Percentiles rank a stretch among this genome's conserved stretches.
Conservation (phyloP, 805 yeast species). For the Candida boidinii region DNA sequence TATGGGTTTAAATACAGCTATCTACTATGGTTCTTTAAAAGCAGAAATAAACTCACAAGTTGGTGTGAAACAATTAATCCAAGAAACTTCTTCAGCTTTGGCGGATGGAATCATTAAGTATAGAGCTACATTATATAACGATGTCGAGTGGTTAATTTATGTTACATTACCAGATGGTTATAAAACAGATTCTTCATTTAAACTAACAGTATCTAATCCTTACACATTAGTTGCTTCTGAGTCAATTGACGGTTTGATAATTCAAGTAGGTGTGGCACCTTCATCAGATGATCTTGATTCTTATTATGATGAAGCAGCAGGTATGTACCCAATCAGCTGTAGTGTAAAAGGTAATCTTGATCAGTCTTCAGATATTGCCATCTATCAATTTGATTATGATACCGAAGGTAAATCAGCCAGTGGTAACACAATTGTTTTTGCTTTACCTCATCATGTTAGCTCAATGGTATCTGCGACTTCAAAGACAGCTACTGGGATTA, state of each 20-base stretch:
- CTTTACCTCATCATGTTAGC: constrained; percentile 44
- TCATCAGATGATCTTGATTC: constrained; percentile 25
- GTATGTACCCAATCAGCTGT: constrained; percentile 49
- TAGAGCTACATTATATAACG: constrained; percentile 29
- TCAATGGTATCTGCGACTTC: constrained; percentile 15
- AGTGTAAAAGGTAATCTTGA: constrained; percentile 35
- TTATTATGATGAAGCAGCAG: constrained; percentile 58
- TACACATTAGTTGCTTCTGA: constrained; percentile 29
- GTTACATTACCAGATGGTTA: constrained; percentile 30
- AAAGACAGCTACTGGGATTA: constrained; percentile 30
- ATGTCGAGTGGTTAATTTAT: constrained; percentile 43
- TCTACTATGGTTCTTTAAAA: constrained; percentile 39
- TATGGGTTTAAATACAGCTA: constrained; percentile 48
- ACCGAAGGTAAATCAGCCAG: constrained; percentile 41
- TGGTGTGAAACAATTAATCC: constrained; percentile 32
- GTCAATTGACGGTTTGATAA: constrained; percentile 30
- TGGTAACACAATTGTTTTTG: constrained; percentile 38
- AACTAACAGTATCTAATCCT: constrained; percentile 22
- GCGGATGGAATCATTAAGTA: constrained; percentile 28
- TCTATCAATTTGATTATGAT: constrained; percentile 38
- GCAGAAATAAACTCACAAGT: constrained; percentile 37
- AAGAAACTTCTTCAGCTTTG: constrained; percentile 22
- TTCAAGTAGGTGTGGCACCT: constrained; percentile 44
- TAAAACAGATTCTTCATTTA: constrained; percentile 17
- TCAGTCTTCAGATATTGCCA: constrained; percentile 19